A percentile compares a stretch with the other conserved stretches of the same genome.
Conservation (phyloP, 106 monocot species). For the Xerophyta viscosa region DNA sequence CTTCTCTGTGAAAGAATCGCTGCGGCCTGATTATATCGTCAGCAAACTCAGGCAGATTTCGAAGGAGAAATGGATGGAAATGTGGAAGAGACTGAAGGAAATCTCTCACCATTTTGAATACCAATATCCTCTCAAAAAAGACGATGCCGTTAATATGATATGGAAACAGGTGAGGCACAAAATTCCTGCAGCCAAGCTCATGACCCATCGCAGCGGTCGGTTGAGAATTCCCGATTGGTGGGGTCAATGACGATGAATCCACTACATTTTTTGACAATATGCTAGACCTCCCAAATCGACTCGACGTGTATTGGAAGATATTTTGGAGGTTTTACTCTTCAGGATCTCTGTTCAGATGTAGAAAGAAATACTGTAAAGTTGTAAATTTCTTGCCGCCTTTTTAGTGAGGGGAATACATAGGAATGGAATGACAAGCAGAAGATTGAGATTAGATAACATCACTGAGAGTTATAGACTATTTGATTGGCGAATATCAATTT, state of each 20-base stretch:
- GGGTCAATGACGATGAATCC: conserved; percentile 21
- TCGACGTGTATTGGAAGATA: too few species aligned
- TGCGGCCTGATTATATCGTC: conserved; percentile 47
- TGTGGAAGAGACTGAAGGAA: conserved; percentile 77
- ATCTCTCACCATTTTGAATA: conserved; percentile 72
- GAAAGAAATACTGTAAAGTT: too few species aligned
- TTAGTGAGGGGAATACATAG: too few species aligned
- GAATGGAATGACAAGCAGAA: too few species aligned
- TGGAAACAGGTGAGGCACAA: conserved; percentile 79
- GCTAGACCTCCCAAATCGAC: too few species aligned
- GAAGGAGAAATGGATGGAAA: conserved; percentile 55
- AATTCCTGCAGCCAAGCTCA: conserved; percentile 57
- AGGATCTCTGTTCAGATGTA: too few species aligned
- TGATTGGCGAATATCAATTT: too few species aligned
- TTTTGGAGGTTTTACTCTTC: too few species aligned
- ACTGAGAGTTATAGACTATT: too few species aligned
- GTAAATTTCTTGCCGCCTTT: too few species aligned
- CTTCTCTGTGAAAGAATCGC: conserved; percentile 63
- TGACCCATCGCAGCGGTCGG: conserved; percentile 53
- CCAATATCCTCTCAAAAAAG: conserved; percentile 50
- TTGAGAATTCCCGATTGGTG: conserved; percentile 94
- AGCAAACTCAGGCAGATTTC: conserved; percentile 44
- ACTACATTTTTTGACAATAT: too few species aligned
- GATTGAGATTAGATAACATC: too few species aligned
- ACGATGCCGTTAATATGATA: conserved; percentile 88